These are phyloP conservation scores for Zasmidium cellare DNA, from an alignment of 2,329 filamentous ascomycete genomes.

Conservation along the genomic window DNA sequence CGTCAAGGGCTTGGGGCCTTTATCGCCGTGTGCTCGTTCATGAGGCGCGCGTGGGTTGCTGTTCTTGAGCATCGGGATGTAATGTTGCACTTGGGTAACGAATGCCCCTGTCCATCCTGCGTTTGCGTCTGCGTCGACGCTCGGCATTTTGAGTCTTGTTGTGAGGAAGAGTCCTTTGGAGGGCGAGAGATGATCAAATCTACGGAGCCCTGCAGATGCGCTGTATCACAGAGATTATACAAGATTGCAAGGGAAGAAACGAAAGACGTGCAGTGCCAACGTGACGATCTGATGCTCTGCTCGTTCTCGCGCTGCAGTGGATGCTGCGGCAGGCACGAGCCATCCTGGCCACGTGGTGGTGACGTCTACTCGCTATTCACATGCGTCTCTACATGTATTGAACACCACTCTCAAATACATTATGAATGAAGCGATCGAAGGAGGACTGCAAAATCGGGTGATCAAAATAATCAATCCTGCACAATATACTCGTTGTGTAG, in stretches of 20 bases:
- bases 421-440: no score
- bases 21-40: conserved; percentile 18
- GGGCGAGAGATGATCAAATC: no score
- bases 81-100: conserved; percentile 3
- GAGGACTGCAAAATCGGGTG: no score
- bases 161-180: no score
- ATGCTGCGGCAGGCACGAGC: background rate
- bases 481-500: no score
- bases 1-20: conserved; percentile 41
- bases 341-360: background rate
- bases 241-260: background rate
- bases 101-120: conserved; percentile 3
- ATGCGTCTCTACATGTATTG: background rate
- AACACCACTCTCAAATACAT: no score
- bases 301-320: background rate
- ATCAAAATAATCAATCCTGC: no score
- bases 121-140: conserved; percentile 9
- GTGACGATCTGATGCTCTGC: background rate
- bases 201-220: no score
- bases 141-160: conserved; percentile 3
- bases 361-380: background rate
- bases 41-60: conserved; percentile 14
- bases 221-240: no score
- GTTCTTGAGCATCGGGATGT: conserved; percentile 4
- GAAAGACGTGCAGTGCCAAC: background rate